phyloP scores from a whole-genome alignment of 768 basidiomycete species.

The Lactarius indigo region DNA sequence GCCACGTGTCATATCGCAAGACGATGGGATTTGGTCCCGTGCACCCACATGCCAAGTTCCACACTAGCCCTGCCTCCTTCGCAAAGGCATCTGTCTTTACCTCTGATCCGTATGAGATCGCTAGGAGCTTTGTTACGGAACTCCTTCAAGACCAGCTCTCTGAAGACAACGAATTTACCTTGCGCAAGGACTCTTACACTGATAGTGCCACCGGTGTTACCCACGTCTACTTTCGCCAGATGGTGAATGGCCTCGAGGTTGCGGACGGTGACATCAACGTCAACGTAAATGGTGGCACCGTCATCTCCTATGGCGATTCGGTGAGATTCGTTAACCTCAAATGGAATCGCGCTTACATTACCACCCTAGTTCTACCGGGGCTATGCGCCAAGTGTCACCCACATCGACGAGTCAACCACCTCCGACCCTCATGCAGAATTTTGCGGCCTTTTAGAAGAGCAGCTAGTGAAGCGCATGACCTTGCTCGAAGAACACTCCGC shows the following conservation, averaged over 20 bases:
- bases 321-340: conserved; percentile 29
- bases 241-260: conserved; percentile 84
- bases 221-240: conserved; percentile 84
- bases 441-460: conserved; percentile 44
- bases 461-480: conserved; percentile 34
- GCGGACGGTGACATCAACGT: conserved; percentile 90
- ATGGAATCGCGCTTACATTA: background rate
- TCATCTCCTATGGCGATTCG: conserved; percentile 21
- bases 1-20: conserved; percentile 56
- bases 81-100: conserved; percentile 22
- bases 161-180: conserved; percentile 44
- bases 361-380: conserved; percentile 72
- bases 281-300: conserved; percentile 52
- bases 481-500: conserved; percentile 30
- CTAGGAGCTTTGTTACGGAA: conserved; percentile 54
- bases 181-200: conserved; percentile 84
- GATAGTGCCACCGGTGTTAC: conserved; percentile 83
- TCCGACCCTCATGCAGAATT: conserved; percentile 47
- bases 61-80: conserved; percentile 42
- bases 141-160: conserved; percentile 41
- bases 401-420: conserved; percentile 28
- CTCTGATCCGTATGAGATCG: conserved; percentile 57
- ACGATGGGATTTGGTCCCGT: conserved; percentile 85
- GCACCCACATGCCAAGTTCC: conserved; percentile 68
- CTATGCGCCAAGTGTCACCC: conserved; percentile 37